These are phyloP conservation scores for Senna tora DNA, from an alignment of 306 rosid species.

Conservation along the genomic window DNA sequence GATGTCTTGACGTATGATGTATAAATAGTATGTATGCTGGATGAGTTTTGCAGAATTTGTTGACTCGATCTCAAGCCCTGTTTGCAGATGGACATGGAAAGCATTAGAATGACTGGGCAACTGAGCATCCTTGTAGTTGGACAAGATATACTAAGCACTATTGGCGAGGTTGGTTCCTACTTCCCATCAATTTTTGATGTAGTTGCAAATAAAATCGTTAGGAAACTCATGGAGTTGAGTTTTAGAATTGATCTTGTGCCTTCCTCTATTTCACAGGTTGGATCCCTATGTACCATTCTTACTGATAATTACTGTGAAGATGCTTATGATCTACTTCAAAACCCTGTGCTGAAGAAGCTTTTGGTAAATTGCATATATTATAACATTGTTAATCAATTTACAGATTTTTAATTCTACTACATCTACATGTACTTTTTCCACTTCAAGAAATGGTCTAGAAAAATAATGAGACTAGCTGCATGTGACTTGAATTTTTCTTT, in stretches of 20 bases:
- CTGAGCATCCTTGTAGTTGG: conserved; percentile 68
- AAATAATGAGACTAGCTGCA: not conserved
- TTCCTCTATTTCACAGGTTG: conserved; percentile 53
- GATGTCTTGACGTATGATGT: conserved; percentile 9
- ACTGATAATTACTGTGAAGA: conserved; percentile 89
- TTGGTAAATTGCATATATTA: conserved; percentile 53
- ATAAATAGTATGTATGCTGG: not conserved
- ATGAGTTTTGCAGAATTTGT: conserved; percentile 26
- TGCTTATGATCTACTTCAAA: conserved; percentile 86
- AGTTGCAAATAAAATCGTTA: conserved; percentile 24
- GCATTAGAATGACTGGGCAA: conserved; percentile 61
- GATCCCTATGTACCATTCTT: conserved; percentile 83
- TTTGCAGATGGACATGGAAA: conserved; percentile 76
- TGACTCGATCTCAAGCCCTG: conserved; percentile 36
- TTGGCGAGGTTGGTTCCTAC: conserved; percentile 61
- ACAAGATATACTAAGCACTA: conserved; percentile 63
- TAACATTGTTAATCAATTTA: not conserved
- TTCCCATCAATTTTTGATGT: conserved; percentile 34
- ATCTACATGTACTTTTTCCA: too few relatives aligned
- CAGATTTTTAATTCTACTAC: conserved; percentile 5
- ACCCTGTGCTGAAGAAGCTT: conserved; percentile 72
- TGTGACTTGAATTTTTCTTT: conserved; percentile 29
- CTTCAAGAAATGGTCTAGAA: conserved; percentile 8
- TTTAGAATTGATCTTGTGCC: not conserved
- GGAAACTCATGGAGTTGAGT: not conserved